Percentiles rank a stretch among this genome's conserved stretches.
Conservation (phyloP, 164 flowering plant species). For the Dillenia suffruticosa region DNA sequence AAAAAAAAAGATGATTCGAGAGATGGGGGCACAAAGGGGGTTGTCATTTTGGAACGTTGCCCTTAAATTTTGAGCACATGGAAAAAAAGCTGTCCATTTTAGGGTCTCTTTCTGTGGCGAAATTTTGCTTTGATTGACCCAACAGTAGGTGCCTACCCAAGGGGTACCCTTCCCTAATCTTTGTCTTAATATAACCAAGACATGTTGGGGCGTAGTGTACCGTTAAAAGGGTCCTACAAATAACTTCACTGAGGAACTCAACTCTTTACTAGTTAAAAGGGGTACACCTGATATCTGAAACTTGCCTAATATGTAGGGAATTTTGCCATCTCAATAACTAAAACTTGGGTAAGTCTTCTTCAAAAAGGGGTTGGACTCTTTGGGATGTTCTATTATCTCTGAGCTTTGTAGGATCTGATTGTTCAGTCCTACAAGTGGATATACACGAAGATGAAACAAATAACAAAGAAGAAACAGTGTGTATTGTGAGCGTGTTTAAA, state of each 20-base stretch:
- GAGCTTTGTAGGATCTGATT: no score
- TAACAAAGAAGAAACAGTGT: no score
- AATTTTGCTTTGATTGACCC: slow-evolving; percentile 49
- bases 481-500: no score
- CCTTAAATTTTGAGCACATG: slow-evolving; percentile 73
- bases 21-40: slow-evolving; percentile 32
- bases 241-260: neutral
- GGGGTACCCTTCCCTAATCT: slow-evolving; percentile 38
- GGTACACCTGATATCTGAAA: no score
- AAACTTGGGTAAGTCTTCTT: no score
- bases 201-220: slow-evolving; percentile 58
- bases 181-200: slow-evolving; percentile 58
- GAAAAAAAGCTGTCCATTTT: slow-evolving; percentile 69
- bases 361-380: no score
- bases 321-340: no score
- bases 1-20: slow-evolving; percentile 20
- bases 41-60: slow-evolving; percentile 66
- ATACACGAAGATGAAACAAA: no score
- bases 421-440: no score
- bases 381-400: no score
- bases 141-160: slow-evolving; percentile 46
- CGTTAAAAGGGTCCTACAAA: slow-evolving; percentile 29
- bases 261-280: no score
- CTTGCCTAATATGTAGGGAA: no score
- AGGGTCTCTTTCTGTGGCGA: slow-evolving; percentile 52